Evolutionary conservation across 345 rosid species (phyloP).

Genomic region (Turritis glabra): DNA sequence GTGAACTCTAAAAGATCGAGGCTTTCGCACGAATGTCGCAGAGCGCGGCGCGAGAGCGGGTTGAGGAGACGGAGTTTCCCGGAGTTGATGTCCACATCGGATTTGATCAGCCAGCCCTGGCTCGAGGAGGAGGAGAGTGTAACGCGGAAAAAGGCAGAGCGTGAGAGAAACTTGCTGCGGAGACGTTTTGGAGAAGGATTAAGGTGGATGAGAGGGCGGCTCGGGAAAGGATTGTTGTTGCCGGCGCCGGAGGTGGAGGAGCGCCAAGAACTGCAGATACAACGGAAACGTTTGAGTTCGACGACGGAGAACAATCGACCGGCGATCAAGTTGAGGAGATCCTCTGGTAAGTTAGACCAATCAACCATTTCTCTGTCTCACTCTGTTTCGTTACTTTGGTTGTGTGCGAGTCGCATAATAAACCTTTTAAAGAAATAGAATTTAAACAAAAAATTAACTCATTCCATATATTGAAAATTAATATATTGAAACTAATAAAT

Average conservation of each 20-base stretch:
- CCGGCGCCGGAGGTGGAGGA: background rate
- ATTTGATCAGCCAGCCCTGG: background rate
- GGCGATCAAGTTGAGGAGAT: background rate
- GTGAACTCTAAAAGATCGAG: background rate
- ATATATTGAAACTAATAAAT: background rate
- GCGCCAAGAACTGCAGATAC: slow-evolving; percentile 11
- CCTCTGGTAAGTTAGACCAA: background rate
- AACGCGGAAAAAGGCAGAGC: background rate
- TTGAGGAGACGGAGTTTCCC: background rate
- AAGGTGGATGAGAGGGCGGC: background rate
- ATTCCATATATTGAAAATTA: too few relatives aligned
- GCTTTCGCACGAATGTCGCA: too few relatives aligned
- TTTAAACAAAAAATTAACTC: background rate
- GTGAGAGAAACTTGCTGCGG: background rate
- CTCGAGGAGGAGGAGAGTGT: background rate
- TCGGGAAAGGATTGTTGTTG: background rate
- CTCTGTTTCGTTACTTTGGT: background rate
- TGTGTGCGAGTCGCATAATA: background rate
- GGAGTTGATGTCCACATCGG: background rate
- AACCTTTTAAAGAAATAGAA: background rate
- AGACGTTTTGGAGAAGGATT: background rate
- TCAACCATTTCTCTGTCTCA: background rate
- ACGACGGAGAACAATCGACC: background rate
- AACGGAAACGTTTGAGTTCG: slow-evolving; percentile 12
- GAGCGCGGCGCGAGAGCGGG: background rate